Evolutionary conservation across 2,329 filamentous ascomycete genomes (phyloP), one percentile per base, ranked within the genome.

Genomic region (Colletotrichum brevisporum): DNA sequence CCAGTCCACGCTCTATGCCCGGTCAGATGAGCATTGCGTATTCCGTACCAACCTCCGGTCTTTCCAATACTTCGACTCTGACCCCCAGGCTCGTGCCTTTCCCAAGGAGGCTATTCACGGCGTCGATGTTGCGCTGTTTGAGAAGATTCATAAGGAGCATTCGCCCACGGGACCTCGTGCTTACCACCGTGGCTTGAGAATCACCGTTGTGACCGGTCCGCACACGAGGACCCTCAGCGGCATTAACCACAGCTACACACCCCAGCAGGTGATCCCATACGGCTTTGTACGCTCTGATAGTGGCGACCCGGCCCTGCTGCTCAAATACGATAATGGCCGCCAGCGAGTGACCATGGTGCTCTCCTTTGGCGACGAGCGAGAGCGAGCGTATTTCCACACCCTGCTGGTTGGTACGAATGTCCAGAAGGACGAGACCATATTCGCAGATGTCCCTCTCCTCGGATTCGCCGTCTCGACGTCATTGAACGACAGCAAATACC

Each of bases 11-110:
- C 84, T 97, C 50, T 89, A 89, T 43, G 89, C 90, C 6, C 87
- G 89, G 48, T 84, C 85, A 36, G 92, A 93, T 60, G 95, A 98
- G 80, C 84, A 84, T 2, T 80, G 92, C 64, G 84, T 92, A 2
- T 94, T 93, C 76, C 89, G 91, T 74, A 86, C 89, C 8, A 90
- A 88, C 1, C 82, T 97, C 9, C 89, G 89, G 52, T 88, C 91
- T 27, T 94, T 97, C 72, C 93, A 95, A 75, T 96, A 95, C 77
- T 91, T 94, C 75, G 94, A 97, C 75, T 86, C 90, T 1, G 88
- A 89, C 73, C 83, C 89, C n/a, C 86, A 92, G 67, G 86, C 91
- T 15, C 87, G 90, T 67, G 85, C 88, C 1, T 97, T 97, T 77
- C 93, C 94, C 5, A 86, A 90, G 54, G 94, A 97, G 26, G 85